Percentiles rank a stretch among this genome's conserved stretches.
These are phyloP conservation scores for Umbelopsis vinacea DNA, from an alignment of 192 early-diverging fungal species.

Conservation along the genomic window DNA sequence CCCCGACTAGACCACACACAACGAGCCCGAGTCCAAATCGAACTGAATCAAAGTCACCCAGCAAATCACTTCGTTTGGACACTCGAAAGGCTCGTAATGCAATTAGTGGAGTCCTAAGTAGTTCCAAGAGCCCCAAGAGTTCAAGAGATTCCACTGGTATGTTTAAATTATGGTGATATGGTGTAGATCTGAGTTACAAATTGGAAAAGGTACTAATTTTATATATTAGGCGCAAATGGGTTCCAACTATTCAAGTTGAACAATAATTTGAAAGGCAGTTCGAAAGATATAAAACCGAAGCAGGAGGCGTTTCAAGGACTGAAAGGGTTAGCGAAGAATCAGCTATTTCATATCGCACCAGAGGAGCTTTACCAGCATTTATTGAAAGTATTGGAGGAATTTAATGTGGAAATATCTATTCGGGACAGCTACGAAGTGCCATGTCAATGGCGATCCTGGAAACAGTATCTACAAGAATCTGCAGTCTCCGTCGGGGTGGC, in stretches of 20 bases:
- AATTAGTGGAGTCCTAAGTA: background rate
- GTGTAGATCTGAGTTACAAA: background rate
- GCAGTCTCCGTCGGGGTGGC: background rate
- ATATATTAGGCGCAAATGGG: background rate
- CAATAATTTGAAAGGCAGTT: background rate
- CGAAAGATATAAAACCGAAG: background rate
- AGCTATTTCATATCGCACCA: background rate
- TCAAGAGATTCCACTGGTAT: background rate
- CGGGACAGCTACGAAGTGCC: background rate
- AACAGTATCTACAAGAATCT: background rate
- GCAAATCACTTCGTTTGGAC: background rate
- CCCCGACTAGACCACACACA: background rate
- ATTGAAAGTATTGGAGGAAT: background rate
- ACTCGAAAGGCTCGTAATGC: background rate
- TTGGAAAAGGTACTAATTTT: too few relatives aligned
- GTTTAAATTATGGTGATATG: background rate
- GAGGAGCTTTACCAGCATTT: background rate
- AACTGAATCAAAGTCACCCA: background rate
- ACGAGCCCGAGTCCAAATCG: background rate
- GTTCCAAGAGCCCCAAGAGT: background rate
- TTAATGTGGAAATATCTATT: background rate
- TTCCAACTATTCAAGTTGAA: background rate
- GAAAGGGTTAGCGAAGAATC: conserved; percentile 4
- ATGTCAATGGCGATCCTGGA: background rate
- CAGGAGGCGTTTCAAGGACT: conserved; percentile 1